Conservation (phyloP, 345 rosid genomes). For the Murraya koenigii region DNA sequence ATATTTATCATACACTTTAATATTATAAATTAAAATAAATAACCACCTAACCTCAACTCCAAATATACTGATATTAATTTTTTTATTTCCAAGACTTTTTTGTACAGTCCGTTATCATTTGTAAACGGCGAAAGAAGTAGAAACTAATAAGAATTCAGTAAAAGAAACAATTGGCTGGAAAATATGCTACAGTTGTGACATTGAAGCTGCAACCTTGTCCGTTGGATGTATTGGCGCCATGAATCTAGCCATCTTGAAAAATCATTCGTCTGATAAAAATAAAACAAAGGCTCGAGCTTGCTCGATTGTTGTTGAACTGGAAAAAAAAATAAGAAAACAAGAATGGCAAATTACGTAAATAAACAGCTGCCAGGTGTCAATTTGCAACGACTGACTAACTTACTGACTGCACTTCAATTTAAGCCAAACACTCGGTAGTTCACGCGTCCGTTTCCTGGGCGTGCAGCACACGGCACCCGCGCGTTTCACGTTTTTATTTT, state of each 20-base stretch:
- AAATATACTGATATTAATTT: no score
- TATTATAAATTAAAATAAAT: no score
- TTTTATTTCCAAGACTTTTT: no score
- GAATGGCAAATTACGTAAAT: conserved; percentile 28
- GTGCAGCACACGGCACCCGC: conserved; percentile 15
- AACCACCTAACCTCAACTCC: no score
- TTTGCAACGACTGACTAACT: conserved; percentile 26
- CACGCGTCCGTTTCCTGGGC: conserved; percentile 18
- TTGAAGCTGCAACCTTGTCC: neutral
- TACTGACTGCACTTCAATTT: conserved; percentile 25
- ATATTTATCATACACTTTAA: no score
- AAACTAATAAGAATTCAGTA: neutral
- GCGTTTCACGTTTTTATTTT: conserved; percentile 24
- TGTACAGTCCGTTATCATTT: no score
- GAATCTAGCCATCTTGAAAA: neutral
- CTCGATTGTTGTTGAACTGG: neutral
- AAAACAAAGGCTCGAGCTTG: neutral
- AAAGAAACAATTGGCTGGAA: neutral
- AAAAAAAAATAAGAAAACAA: neutral
- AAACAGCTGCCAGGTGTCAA: conserved; percentile 25
- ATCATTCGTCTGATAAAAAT: neutral
- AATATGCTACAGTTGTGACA: neutral
- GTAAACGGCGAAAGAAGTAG: no score
- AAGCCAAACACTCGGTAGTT: neutral
- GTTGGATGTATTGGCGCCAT: neutral